Conservation (phyloP, 345 rosid species). For the Syzygium aromaticum region DNA sequence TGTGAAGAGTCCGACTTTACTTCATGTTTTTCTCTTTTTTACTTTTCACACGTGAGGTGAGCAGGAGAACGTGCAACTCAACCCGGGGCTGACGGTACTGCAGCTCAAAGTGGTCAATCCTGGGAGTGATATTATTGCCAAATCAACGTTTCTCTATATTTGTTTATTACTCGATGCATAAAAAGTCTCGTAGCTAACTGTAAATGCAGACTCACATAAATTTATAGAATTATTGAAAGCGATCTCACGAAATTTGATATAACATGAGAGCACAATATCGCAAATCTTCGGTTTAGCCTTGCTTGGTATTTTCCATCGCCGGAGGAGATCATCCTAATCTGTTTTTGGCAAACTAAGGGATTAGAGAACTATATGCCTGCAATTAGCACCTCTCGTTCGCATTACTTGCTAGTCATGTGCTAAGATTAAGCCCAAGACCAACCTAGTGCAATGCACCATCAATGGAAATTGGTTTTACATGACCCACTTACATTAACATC, state of each 20-base stretch:
- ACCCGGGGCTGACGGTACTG: not conserved
- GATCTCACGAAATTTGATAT: not conserved
- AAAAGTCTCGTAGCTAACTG: not conserved
- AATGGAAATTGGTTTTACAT: not conserved
- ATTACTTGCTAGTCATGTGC: not conserved
- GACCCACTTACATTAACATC: not conserved
- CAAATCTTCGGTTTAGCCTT: not conserved
- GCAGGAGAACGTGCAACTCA: not conserved
- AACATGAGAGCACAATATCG: not conserved
- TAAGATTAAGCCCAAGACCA: not conserved
- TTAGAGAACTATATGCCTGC: not conserved
- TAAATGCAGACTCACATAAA: not conserved
- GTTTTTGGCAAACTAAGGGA: not conserved
- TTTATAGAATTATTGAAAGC: not conserved
- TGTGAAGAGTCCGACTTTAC: not conserved
- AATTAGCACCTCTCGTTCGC: not conserved
- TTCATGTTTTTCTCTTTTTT: not conserved
- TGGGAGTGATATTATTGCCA: not conserved
- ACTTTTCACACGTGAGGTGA: not conserved
- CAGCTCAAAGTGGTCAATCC: no score
- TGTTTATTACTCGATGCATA: not conserved
- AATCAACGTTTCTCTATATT: not conserved
- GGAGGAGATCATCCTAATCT: not conserved
- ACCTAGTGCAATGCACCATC: not conserved
- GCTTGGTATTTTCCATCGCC: not conserved